Conservation (phyloP, 257 asterid species). For the Lithospermum erythrorhizon region DNA sequence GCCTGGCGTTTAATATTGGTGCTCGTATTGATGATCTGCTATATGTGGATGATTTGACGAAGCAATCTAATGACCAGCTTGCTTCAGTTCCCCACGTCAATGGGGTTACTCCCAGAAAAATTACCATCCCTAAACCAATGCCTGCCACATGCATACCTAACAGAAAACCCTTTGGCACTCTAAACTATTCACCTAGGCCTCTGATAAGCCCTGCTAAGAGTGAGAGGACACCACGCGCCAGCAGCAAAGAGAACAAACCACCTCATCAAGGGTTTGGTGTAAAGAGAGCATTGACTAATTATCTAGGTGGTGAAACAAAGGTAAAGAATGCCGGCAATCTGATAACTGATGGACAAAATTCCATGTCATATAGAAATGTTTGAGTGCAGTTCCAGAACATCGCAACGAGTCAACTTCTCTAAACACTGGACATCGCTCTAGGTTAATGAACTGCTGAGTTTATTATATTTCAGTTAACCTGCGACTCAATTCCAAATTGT, state of each 20-base stretch:
- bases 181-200: conserved; percentile 48
- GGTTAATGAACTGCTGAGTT: background rate
- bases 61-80: conserved; percentile 37
- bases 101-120: conserved; percentile 39
- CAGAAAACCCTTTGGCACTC: conserved; percentile 44
- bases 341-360: conserved; percentile 20
- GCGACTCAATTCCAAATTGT: background rate
- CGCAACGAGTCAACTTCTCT: conserved; percentile 10
- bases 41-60: conserved; percentile 65
- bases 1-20: conserved; percentile 68
- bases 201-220: conserved; percentile 48
- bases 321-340: conserved; percentile 26
- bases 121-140: conserved; percentile 37
- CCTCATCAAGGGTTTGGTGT: conserved; percentile 71
- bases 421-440: conserved; percentile 10
- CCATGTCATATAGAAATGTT: conserved; percentile 26
- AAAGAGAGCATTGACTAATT: conserved; percentile 54
- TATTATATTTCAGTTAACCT: background rate
- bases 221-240: conserved; percentile 45
- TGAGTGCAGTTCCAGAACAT: conserved; percentile 13
- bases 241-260: conserved; percentile 29
- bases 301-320: conserved; percentile 55
- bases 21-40: conserved; percentile 80
- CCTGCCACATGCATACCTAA: conserved; percentile 62
- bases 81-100: conserved; percentile 26